phyloP scores from a whole-genome alignment of 208 protist species.

The Leishmania martiniquensis region DNA sequence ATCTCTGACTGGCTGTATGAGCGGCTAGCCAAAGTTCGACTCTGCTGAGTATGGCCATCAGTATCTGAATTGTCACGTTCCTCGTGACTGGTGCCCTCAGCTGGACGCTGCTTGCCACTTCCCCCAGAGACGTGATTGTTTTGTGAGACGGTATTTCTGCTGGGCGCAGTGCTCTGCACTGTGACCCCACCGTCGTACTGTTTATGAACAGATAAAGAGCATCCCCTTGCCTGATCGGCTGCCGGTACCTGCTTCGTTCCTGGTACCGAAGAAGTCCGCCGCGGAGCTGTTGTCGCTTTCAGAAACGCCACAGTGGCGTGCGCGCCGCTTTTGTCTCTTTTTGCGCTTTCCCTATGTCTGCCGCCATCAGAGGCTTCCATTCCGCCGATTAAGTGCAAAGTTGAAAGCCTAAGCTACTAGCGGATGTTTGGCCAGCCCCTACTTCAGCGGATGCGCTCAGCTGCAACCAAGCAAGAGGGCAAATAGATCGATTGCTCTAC shows the following conservation, averaged over 20 bases:
- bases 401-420: neutral
- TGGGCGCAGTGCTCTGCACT: constrained; percentile 4
- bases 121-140: neutral
- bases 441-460: neutral
- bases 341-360: neutral
- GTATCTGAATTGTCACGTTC: neutral
- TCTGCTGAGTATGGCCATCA: neutral
- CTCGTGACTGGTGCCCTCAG: neutral
- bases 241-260: constrained; percentile 1
- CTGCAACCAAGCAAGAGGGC: neutral
- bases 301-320: neutral
- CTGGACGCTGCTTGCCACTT: neutral
- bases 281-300: neutral
- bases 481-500: neutral
- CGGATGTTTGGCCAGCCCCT: neutral
- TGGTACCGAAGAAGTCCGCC: neutral
- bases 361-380: neutral
- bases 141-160: constrained; percentile 4
- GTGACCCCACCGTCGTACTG: neutral
- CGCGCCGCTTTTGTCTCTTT: neutral
- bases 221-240: neutral
- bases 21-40: neutral
- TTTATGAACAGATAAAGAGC: neutral
- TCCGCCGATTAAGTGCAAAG: neutral
- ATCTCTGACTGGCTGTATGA: neutral